Evolutionary conservation across 2,329 filamentous ascomycete species (phyloP).

Genomic region (Pseudogymnoascus sp.): DNA sequence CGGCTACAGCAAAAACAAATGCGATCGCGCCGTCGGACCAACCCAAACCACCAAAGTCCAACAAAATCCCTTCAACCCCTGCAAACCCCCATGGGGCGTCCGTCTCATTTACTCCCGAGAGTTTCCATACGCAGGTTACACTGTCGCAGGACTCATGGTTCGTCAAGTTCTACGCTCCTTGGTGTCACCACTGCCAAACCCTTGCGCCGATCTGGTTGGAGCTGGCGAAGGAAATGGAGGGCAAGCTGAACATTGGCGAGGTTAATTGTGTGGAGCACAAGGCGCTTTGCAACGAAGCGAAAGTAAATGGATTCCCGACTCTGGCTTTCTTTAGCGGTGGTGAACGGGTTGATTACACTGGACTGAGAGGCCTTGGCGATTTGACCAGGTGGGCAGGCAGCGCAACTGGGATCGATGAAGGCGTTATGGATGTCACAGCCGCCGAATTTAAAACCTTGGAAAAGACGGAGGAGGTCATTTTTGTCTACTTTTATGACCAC

Average conservation of each 20-base stretch:
- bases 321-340: constrained; percentile 88
- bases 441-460: constrained; percentile 73
- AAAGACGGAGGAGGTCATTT: constrained; percentile 89
- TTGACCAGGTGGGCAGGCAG: constrained; percentile 81
- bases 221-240: constrained; percentile 85
- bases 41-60: constrained; percentile 15
- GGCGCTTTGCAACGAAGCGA: constrained; percentile 86
- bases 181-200: constrained; percentile 93
- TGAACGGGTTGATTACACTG: constrained; percentile 87
- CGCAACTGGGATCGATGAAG: constrained; percentile 67
- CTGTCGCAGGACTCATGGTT: constrained; percentile 92
- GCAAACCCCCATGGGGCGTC: constrained; percentile 74
- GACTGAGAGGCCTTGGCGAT: constrained; percentile 85
- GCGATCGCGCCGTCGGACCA: not conserved
- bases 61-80: constrained; percentile 45
- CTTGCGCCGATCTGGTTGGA: constrained; percentile 86
- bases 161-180: constrained; percentile 96
- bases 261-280: constrained; percentile 88
- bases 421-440: constrained; percentile 74
- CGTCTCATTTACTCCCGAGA: constrained; percentile 70
- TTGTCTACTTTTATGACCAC: constrained; percentile 95
- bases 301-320: constrained; percentile 74
- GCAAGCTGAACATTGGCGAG: constrained; percentile 83
- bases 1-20: constrained; percentile 24
- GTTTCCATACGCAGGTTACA: constrained; percentile 78